phyloP scores from a whole-genome alignment of 2,329 filamentous ascomycete species.

The Colletotrichum tropicicola region DNA sequence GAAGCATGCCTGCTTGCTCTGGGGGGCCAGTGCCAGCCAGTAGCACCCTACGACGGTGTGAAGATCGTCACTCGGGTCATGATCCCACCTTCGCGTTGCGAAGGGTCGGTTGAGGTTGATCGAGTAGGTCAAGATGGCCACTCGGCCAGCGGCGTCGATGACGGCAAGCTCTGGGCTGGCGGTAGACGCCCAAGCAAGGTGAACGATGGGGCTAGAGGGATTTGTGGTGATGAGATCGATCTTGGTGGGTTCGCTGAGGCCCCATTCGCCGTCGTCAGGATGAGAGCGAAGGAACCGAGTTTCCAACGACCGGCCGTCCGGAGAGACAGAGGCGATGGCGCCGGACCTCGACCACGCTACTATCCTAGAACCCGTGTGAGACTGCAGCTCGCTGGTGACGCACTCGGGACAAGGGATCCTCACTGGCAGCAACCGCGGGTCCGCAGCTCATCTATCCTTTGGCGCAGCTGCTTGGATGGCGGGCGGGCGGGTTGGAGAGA shows the following conservation, averaged over 20 bases:
- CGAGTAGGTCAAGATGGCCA: conserved; percentile 77
- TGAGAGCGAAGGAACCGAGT: conserved; percentile 78
- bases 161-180: conserved; percentile 83
- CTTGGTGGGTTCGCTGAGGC: conserved; percentile 75
- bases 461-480: conserved; percentile 72
- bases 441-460: conserved; percentile 80
- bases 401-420: conserved; percentile 38
- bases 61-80: conserved; percentile 78
- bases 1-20: conserved; percentile 47
- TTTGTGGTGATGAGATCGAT: conserved; percentile 68
- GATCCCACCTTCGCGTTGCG: conserved; percentile 66
- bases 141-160: conserved; percentile 80
- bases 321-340: conserved; percentile 82
- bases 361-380: conserved; percentile 59
- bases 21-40: conserved; percentile 75
- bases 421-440: conserved; percentile 84
- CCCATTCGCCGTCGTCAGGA: conserved; percentile 77
- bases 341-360: conserved; percentile 90
- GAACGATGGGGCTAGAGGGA: conserved; percentile 75
- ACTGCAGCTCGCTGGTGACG: background rate
- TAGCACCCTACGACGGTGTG: conserved; percentile 83
- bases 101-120: conserved; percentile 79
- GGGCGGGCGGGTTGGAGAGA: conserved; percentile 61
- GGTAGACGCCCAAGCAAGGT: conserved; percentile 82
- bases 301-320: conserved; percentile 75